Evolutionary conservation across 768 basidiomycete species (phyloP).

Genomic region (Hypsizygus marmoreus): DNA sequence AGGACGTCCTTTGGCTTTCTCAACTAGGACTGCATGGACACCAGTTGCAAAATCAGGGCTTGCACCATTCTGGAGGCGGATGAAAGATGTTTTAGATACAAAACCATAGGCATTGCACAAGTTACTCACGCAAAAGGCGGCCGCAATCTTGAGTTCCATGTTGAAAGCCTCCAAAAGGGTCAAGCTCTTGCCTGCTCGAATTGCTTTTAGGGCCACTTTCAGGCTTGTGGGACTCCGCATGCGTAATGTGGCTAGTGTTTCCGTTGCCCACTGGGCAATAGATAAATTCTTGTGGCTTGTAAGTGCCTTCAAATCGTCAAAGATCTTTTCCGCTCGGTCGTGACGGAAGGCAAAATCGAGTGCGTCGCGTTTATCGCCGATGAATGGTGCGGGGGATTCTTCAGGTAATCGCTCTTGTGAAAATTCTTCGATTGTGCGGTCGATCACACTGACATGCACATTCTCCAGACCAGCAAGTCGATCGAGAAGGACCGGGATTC

Average conservation of each 20-base stretch:
- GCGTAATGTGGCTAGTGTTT: conserved; percentile 63
- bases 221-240: conserved; percentile 89
- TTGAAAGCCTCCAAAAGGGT: conserved; percentile 66
- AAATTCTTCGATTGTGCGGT: conserved; percentile 68
- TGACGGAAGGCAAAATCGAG: conserved; percentile 81
- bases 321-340: conserved; percentile 69
- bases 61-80: conserved; percentile 58
- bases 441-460: conserved; percentile 38
- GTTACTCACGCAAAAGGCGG: conserved; percentile 82
- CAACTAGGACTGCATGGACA: conserved; percentile 64
- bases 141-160: conserved; percentile 88
- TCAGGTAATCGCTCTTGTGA: conserved; percentile 67
- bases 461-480: conserved; percentile 62
- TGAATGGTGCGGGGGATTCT: conserved; percentile 54
- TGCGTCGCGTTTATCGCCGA: conserved; percentile 68
- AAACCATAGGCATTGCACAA: conserved; percentile 9
- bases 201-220: conserved; percentile 82
- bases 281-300: conserved; percentile 37
- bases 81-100: conserved; percentile 16
- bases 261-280: conserved; percentile 72
- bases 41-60: conserved; percentile 85
- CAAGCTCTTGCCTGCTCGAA: conserved; percentile 68
- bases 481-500: conserved; percentile 70
- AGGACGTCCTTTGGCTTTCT: conserved; percentile 52
- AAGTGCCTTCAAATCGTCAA: conserved; percentile 54